Evolutionary conservation across 2,329 filamentous ascomycete species (phyloP).

Genomic region (Scedosporium boydii): DNA sequence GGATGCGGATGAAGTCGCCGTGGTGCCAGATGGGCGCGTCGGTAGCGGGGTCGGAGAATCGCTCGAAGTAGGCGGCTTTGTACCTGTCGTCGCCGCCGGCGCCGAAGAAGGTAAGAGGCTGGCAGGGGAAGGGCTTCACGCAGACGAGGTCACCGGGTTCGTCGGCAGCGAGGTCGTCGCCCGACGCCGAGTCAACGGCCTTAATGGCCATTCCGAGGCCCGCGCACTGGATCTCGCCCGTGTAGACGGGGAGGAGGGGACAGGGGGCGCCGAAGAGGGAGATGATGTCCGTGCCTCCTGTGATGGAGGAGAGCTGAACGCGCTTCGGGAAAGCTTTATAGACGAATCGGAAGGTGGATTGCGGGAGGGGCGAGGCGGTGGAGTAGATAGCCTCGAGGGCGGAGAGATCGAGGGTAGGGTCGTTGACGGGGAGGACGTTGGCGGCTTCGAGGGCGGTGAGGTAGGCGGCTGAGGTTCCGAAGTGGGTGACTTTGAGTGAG

Average conservation of each 20-base stretch:
- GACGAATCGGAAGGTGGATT: slow-evolving; percentile 85
- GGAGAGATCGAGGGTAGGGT: slow-evolving; percentile 46
- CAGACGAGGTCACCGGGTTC: slow-evolving; percentile 85
- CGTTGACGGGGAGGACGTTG: slow-evolving; percentile 44
- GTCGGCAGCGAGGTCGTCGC: slow-evolving; percentile 44
- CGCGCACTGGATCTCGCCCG: slow-evolving; percentile 68
- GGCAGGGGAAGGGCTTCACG: slow-evolving; percentile 75
- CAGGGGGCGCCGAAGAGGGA: slow-evolving; percentile 86
- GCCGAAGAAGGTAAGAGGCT: slow-evolving; percentile 86
- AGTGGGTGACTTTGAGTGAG: slow-evolving; percentile 76
- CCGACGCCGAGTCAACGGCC: slow-evolving; percentile 48
- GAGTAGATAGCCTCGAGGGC: slow-evolving; percentile 80
- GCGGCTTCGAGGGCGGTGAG: slow-evolving; percentile 84
- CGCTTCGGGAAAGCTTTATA: slow-evolving; percentile 70
- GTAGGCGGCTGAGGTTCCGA: slow-evolving; percentile 91
- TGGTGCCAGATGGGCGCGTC: slow-evolving; percentile 72
- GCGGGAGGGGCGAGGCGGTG: slow-evolving; percentile 83
- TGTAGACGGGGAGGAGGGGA: slow-evolving; percentile 61
- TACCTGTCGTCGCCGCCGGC: slow-evolving; percentile 66
- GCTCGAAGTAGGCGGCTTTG: slow-evolving; percentile 75
- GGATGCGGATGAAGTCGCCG: slow-evolving; percentile 73
- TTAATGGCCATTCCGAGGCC: slow-evolving; percentile 71
- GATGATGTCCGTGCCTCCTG: slow-evolving; percentile 92
- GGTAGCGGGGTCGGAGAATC: slow-evolving; percentile 44
- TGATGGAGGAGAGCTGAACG: slow-evolving; percentile 89